Percentiles rank a stretch among this genome's conserved stretches.
Evolutionary conservation across 169 alveolate species (phyloP).

Genomic region (Babesia bovis): DNA sequence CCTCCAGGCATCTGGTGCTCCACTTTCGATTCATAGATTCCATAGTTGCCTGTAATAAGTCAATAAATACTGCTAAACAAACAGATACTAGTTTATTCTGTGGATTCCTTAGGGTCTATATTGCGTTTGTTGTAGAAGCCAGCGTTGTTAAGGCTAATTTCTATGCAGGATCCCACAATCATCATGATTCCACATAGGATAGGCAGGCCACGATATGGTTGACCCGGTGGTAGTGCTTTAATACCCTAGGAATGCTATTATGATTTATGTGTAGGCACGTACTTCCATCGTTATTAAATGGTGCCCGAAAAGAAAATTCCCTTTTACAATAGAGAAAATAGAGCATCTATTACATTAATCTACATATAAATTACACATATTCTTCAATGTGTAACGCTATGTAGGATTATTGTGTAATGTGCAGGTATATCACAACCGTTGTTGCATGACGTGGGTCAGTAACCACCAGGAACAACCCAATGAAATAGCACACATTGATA

Average conservation of each 20-base stretch:
- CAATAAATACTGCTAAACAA: background rate
- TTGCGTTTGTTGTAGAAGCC: conserved; percentile 42
- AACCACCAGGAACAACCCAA: no score
- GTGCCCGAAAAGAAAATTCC: no score
- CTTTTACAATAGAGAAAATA: no score
- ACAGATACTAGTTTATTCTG: background rate
- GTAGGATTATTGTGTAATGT: no score
- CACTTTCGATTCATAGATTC: conserved; percentile 30
- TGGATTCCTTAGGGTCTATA: background rate
- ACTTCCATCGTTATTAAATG: conserved; percentile 20
- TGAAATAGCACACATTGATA: no score
- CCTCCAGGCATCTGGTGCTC: conserved; percentile 64
- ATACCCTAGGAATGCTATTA: conserved; percentile 25
- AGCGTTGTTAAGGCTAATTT: conserved; percentile 42
- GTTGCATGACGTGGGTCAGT: no score
- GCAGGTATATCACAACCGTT: no score
- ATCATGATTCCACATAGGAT: conserved; percentile 43
- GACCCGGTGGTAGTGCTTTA: conserved; percentile 46
- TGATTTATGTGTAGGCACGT: conserved; percentile 3
- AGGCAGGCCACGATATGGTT: conserved; percentile 45
- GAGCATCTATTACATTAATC: no score
- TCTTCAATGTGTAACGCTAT: no score
- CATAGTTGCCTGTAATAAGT: background rate
- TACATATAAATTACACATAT: no score
- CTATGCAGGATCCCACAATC: conserved; percentile 51